Evolutionary conservation across 2,329 filamentous ascomycete genomes (phyloP), one percentile per base, ranked within the genome.

Genomic region (Thelonectria olida): DNA sequence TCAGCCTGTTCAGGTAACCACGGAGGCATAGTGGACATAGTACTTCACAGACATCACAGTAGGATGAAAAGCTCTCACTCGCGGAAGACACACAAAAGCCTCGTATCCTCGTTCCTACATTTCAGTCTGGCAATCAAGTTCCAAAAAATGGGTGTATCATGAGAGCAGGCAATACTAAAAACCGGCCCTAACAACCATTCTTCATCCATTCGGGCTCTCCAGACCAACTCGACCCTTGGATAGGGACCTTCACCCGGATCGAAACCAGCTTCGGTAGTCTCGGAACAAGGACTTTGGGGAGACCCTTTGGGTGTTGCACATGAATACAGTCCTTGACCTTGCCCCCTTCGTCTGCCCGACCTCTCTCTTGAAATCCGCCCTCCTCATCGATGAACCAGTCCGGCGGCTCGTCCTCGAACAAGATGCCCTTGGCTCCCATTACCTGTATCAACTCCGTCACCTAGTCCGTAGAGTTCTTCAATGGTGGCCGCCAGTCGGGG

Each of bases 321-420:
- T 54, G 25, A 15, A 69, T 63, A 6, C 45, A 61, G 19, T 70
- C 59, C 23, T 44, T 27, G 17, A 70, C 58, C 23, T 20, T 39
- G 7, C 20, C 17, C 45, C 54, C 31, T 23, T 38, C 9, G 12
- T 27, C 23, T 17, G 28, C 38, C 15, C 68, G 61, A 2, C 68
- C 68, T 15, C 47, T 42, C 28, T 67, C 58, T 22, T 58, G 67
- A 47, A 71, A 71, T 41, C 55, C 55, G 7, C 68, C 68, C 5
- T 42, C 54, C 5, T 67, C 65, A 7, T 69, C 68, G 25, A 71
- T 58, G 52, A 69, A 68, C 68, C 68, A 71, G 23, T 68, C 68
- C 3, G 45, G 22, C 1, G 68, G 65, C 13, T 64, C 63, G 12
- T 65, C 50, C 17, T 68, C 67, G 13, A 68, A 61, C 54, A 71